Base-by-base conservation (phyloP, 345 rosid species). In the Citrus maxima region DNA sequence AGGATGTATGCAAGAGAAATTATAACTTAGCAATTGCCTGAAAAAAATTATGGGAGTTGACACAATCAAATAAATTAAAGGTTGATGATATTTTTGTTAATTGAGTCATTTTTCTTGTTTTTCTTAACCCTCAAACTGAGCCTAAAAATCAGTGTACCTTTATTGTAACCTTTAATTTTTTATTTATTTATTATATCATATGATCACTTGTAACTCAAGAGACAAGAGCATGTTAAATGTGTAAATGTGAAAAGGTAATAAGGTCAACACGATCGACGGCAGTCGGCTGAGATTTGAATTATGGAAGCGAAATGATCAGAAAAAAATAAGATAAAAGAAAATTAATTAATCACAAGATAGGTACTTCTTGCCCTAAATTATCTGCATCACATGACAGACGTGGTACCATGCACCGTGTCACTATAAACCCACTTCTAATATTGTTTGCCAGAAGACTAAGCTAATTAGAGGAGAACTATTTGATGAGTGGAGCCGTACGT, bases 61-160 rank as follows among this genome's bases (percentile, higher is more conserved):
- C 72, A 78, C 72, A 60, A 34, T 28, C 28, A 59, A 59, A 63
- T 64, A 30, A 30, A 32, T 30, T 32, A 30, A 32, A 18, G 24
- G 8, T 0, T 5, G 40, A 32, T 32, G 72, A 40, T 75, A 51
- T 37, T 28, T 75, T 70, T 72, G 70, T 72, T 77, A 67, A 62
- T 49, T 25, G 72, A 77, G 80, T 72, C 72, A 37, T 38, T 37
- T 60, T 40, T 24, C n/a, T 40, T 61, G 68, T 64, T 35, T 77
- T 71, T 58, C 81, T 84, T 58, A 37, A 22, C 70, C 88, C 90
- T 64, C 71, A 84, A 89, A 81, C 77, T 34, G 69, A 81, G 88
- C 78, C 86, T 73, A 10, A 77, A 83, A 61, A 74, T 54, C 56
- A 61, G 77, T 78, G 76, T 22, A 42, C 40, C 67, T 60, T 18